Evolutionary conservation across 345 rosid genomes (phyloP).

Genomic region (Nephelium lappaceum): DNA sequence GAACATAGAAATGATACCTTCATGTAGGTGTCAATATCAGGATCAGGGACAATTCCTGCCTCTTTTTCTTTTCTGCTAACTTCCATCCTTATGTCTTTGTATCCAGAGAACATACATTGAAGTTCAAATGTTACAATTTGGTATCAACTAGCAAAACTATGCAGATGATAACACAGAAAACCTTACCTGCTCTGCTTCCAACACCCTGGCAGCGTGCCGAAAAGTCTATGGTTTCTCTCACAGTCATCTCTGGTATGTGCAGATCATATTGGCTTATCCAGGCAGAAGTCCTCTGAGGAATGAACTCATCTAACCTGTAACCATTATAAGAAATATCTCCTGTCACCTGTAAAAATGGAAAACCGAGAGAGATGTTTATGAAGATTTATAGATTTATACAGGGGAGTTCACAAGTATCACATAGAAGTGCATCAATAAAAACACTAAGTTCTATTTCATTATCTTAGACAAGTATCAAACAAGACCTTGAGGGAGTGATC

Average conservation of each 20-base stretch:
- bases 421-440: background rate
- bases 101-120: background rate
- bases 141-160: background rate
- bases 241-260: slow-evolving; percentile 67
- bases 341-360: slow-evolving; percentile 38
- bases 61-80: slow-evolving; percentile 62
- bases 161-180: background rate
- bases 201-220: slow-evolving; percentile 63
- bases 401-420: background rate
- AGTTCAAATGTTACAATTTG: background rate
- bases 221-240: slow-evolving; percentile 68
- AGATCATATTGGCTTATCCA: slow-evolving; percentile 69
- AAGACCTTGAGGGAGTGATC: slow-evolving; percentile 50
- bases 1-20: slow-evolving; percentile 39
- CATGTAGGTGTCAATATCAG: slow-evolving; percentile 63
- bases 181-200: slow-evolving; percentile 50
- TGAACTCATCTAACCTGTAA: slow-evolving; percentile 51
- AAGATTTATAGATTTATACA: background rate
- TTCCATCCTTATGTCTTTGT: slow-evolving; percentile 56
- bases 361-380: background rate
- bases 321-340: slow-evolving; percentile 68
- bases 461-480: too few species aligned
- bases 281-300: slow-evolving; percentile 64
- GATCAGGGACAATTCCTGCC: slow-evolving; percentile 57
- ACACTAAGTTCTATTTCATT: too few species aligned